Evolutionary conservation across 73 alveolate genomes (phyloP), one percentile per base, ranked within the genome.

Genomic region (Paramecium octaurelia): DNA sequence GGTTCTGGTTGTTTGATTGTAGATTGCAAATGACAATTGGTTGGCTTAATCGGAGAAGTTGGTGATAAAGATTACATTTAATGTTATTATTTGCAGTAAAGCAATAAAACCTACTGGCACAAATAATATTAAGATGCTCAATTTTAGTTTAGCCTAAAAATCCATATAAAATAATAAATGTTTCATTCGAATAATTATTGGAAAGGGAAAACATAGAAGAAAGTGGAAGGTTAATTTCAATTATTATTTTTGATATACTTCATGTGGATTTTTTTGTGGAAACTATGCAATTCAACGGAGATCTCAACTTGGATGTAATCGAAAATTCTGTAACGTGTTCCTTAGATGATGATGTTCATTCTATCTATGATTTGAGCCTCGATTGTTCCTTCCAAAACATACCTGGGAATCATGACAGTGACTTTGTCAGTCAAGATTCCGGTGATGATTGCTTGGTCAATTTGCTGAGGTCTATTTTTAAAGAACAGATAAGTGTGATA

Each of bases 361-460:
- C 34, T 89, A 9, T 70, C 86, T 20, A 58, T 88, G 0, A 23
- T 38, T 43, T 89, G 69, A 23, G 64, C 71, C 31, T 86, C 71
- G 5, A 96, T 42, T 1, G 76, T 57, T 6, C 99, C 99, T 92
- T 96, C 99, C 6, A 96, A 88, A 16, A 98, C 99, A 86, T 91
- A 95, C 48, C 92, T 36, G 42, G 93, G 95, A 58, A 96, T 73
- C 94, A 95, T 93, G 36, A 96, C 97, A 54, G 95, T 76, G 1
- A 93, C 96, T 21, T 97, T 98, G 21, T 93, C 93, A 76, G 80
- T 44, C 8, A 95, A 60, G 80, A 96, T 92, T 58, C 94, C 93
- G 77, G 97, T 92, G 0, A 96, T 95, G 9, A 96, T 94, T 4
- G 99, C 98, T 34, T 93, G 85, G 36, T 95, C 97, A 48, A 90